These are phyloP conservation scores for Candida sanyaensis DNA, from an alignment of 1,139 yeast genomes.

Conservation along the genomic window DNA sequence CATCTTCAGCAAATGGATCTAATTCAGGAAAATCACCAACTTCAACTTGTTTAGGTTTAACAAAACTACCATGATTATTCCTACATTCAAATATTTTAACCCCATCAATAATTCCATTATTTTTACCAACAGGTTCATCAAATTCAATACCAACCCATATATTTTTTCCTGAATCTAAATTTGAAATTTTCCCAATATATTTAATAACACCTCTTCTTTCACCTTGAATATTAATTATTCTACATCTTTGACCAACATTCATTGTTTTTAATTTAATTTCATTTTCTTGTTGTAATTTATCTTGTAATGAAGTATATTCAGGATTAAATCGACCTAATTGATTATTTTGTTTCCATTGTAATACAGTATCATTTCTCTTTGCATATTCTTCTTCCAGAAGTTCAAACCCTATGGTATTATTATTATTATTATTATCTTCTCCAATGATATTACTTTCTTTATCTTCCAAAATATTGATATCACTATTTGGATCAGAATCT, in stretches of 20 bases:
- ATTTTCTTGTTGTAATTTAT: conserved; percentile 19
- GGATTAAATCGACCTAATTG: conserved; percentile 76
- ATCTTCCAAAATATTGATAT: conserved; percentile 35
- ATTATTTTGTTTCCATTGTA: conserved; percentile 72
- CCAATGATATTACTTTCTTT: conserved; percentile 27
- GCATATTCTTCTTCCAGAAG: conserved; percentile 71
- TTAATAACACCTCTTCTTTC: conserved; percentile 69
- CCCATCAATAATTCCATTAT: conserved; percentile 41
- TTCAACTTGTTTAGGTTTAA: conserved; percentile 50
- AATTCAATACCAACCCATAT: conserved; percentile 53
- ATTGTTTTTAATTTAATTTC: conserved; percentile 18
- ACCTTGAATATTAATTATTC: conserved; percentile 45
- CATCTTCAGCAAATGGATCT: conserved; percentile 40
- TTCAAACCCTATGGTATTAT: conserved; percentile 32
- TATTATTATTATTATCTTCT: background rate
- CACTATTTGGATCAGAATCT: conserved; percentile 55
- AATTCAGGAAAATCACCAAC: conserved; percentile 55
- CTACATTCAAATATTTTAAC: conserved; percentile 35
- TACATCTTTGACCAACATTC: conserved; percentile 39
- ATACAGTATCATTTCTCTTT: conserved; percentile 59
- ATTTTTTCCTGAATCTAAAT: conserved; percentile 49
- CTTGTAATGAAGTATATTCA: conserved; percentile 30
- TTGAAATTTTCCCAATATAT: conserved; percentile 67
- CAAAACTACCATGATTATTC: conserved; percentile 51
- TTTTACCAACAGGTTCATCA: conserved; percentile 52